A percentile compares a stretch with the other conserved stretches of the same genome.
Evolutionary conservation across 2,329 filamentous ascomycete species (phyloP).

Genomic region (Colletotrichum simmondsii): DNA sequence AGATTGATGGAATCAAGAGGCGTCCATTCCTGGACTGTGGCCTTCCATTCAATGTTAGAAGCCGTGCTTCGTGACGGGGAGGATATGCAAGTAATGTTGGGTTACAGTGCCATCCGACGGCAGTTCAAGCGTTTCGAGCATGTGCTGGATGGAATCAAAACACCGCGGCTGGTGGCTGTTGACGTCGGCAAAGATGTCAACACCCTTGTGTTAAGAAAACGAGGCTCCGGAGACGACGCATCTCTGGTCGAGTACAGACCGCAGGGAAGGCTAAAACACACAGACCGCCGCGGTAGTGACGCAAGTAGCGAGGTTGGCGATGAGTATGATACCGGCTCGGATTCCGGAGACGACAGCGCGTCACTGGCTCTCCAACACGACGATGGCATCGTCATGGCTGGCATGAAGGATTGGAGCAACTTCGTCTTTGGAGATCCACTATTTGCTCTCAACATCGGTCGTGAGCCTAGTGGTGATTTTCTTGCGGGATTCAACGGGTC

Average conservation of each 20-base stretch:
- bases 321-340: slow-evolving; percentile 14
- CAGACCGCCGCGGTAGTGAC: background rate
- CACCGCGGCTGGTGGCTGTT: slow-evolving; percentile 64
- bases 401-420: slow-evolving; percentile 67
- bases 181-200: slow-evolving; percentile 63
- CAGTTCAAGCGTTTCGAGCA: slow-evolving; percentile 62
- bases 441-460: slow-evolving; percentile 60
- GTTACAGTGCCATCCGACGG: slow-evolving; percentile 64
- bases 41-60: slow-evolving; percentile 68
- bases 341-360: slow-evolving; percentile 16
- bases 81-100: slow-evolving; percentile 67
- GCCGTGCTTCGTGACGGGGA: slow-evolving; percentile 68
- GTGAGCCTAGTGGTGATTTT: slow-evolving; percentile 55
- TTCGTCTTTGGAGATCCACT: slow-evolving; percentile 70
- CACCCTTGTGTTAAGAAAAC: slow-evolving; percentile 52
- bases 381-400: slow-evolving; percentile 12
- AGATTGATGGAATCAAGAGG: slow-evolving; percentile 30
- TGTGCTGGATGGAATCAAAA: slow-evolving; percentile 62
- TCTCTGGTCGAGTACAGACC: background rate
- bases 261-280: background rate
- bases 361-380: background rate
- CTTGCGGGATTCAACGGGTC: slow-evolving; percentile 56
- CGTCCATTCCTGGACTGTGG: slow-evolving; percentile 60
- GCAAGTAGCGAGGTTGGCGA: slow-evolving; percentile 6
- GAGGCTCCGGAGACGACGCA: background rate